Base-by-base conservation (phyloP, 345 rosid genomes). In the Dovyalis caffra region DNA sequence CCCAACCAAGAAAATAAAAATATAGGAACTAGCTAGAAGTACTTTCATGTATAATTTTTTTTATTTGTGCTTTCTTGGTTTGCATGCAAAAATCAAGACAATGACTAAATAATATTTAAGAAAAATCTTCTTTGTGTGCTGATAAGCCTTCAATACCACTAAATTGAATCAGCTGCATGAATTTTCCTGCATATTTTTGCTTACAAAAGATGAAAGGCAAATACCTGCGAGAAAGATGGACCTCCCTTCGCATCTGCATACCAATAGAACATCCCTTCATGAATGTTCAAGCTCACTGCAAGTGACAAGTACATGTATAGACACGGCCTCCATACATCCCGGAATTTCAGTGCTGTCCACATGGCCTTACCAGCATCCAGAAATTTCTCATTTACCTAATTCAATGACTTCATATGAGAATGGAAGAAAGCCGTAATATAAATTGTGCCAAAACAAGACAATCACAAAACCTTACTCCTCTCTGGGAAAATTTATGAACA, bases 221-320 rank as follows among this genome's bases (percentile, higher is more conserved):
- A 37, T 71, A 80, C 88, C 88, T 85, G 80, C 7, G 88, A 82
- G 84, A 93, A 93, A 70, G 81, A 77, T 68, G 98, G 98, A n/a
- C 95, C 97, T 29, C 82, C 90, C 58, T 90, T 87, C 34, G 95
- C 83, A 81, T 89, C 94, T 33, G 98, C 91, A 70, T 86, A 87
- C 94, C 97, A 93, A 71, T 91, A 93, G 80, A 93, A 93, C 93
- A 91, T 81, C 70, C 97, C 94, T 77, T 91, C 90, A 61, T 87
- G 90, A 69, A 91, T 83, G 72, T 91, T 84, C 73, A 90, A 83
- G 73, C 94, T 84, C 76, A 88, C 68, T 68, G 94, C 83, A 77
- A 88, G 82, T 47, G 94, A 91, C 73, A 88, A 67, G 76, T 78
- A 84, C 89, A 88, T 86, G 71, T 88, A 91, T 60, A 91, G 70